Conservation (phyloP, 2,329 filamentous ascomycete genomes). For the Fusarium sp. region DNA sequence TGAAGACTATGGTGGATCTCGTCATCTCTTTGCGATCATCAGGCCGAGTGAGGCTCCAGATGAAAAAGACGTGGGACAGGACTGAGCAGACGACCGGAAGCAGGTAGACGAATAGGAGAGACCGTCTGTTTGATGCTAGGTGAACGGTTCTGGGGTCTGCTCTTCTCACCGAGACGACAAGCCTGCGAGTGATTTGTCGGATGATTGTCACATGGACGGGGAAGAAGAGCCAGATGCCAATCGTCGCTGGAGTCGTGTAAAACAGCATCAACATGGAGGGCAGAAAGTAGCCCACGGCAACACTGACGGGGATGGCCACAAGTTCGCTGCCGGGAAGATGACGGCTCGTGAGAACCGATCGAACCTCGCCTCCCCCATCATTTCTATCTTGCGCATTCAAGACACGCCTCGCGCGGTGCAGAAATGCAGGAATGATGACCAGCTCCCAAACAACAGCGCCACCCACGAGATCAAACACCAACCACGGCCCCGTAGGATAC, state of each 20-base stretch:
- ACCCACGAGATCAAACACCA: slow-evolving; percentile 59
- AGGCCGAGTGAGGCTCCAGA: slow-evolving; percentile 51
- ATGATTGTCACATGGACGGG: slow-evolving; percentile 59
- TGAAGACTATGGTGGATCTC: slow-evolving; percentile 55
- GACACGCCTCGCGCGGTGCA: slow-evolving; percentile 54
- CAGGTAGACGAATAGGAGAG: slow-evolving; percentile 55
- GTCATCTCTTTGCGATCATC: slow-evolving; percentile 62
- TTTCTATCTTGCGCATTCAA: slow-evolving; percentile 34
- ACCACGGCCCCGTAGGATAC: slow-evolving; percentile 54
- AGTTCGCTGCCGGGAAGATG: slow-evolving; percentile 61
- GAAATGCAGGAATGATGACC: slow-evolving; percentile 59
- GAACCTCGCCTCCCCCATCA: slow-evolving; percentile 29
- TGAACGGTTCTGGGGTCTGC: slow-evolving; percentile 49
- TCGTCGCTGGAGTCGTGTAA: slow-evolving; percentile 49
- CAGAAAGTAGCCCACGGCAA: slow-evolving; percentile 58
- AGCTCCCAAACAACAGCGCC: slow-evolving; percentile 63
- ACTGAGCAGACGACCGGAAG: slow-evolving; percentile 56
- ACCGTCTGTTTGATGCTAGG: slow-evolving; percentile 54
- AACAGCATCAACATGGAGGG: slow-evolving; percentile 59
- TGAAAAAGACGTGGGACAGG: slow-evolving; percentile 53
- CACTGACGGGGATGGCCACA: slow-evolving; percentile 62
- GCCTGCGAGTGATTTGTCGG: slow-evolving; percentile 50
- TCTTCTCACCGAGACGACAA: slow-evolving; percentile 40
- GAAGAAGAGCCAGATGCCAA: slow-evolving; percentile 62
- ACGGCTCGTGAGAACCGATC: slow-evolving; percentile 41